Percentiles rank a stretch among this genome's conserved stretches.
Conservation (phyloP, 306 rosid species). For the Vigna nakashimae region DNA sequence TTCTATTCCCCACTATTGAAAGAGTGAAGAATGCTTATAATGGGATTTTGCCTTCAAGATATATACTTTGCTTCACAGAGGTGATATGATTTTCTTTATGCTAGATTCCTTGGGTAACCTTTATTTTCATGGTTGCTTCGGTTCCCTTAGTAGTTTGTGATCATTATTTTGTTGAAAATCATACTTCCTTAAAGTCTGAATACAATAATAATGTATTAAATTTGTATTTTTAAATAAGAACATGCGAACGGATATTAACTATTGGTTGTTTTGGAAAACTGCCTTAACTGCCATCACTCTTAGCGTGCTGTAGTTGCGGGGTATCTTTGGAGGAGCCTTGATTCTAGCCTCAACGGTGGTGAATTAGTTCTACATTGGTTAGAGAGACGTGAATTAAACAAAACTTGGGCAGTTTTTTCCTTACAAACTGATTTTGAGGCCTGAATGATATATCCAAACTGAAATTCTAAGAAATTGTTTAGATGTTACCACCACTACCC, state of each 20-base stretch:
- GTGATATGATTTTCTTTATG: conserved; percentile 40
- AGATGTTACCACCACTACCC: background rate
- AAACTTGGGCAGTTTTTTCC: too few species aligned
- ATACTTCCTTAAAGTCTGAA: conserved; percentile 20
- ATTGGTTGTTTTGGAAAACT: background rate
- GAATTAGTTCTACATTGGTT: too few species aligned
- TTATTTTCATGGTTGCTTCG: background rate
- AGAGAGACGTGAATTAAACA: too few species aligned
- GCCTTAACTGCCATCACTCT: too few species aligned
- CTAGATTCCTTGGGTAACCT: conserved; percentile 25
- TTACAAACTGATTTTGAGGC: too few species aligned
- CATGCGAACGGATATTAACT: background rate
- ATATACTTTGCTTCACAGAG: conserved; percentile 84
- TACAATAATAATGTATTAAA: background rate
- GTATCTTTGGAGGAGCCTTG: too few species aligned
- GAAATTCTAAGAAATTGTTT: background rate
- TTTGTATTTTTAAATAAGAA: conserved; percentile 25
- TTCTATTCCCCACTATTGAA: conserved; percentile 76
- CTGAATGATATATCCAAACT: too few species aligned
- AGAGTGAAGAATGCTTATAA: conserved; percentile 64
- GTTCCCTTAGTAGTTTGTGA: background rate
- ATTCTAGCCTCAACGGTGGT: too few species aligned
- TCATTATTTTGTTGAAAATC: conserved; percentile 20
- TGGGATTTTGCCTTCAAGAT: conserved; percentile 73
- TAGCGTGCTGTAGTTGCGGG: too few species aligned